Percentiles rank a stretch among this genome's conserved stretches.
These are phyloP conservation scores for Lumnitzera racemosa DNA, from an alignment of 345 rosid genomes.

Conservation along the genomic window DNA sequence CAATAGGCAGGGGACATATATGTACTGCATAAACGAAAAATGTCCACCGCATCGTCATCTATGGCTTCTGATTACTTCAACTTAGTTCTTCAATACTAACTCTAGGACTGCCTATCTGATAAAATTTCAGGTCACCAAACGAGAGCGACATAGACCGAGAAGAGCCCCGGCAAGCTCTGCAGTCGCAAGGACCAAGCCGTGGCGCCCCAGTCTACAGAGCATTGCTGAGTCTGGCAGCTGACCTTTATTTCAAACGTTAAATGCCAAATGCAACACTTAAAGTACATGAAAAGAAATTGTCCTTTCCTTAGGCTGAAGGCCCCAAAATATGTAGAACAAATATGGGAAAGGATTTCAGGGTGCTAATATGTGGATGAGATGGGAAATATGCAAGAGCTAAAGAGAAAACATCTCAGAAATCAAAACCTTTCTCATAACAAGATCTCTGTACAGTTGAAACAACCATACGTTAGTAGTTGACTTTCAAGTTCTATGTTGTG, in stretches of 20 bases:
- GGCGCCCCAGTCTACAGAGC: conserved; percentile 87
- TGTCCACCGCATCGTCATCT: no score
- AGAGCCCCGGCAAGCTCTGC: conserved; percentile 31
- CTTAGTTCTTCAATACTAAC: neutral
- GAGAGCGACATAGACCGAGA: conserved; percentile 44
- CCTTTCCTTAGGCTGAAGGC: neutral
- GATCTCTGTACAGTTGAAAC: conserved; percentile 29
- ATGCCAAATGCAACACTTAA: conserved; percentile 5
- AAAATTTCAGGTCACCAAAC: conserved; percentile 35
- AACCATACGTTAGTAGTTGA: no score
- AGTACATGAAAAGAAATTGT: neutral
- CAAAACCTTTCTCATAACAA: conserved; percentile 20
- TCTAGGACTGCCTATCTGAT: neutral
- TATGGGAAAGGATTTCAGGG: conserved; percentile 8
- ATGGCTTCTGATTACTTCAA: no score
- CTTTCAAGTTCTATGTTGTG: no score
- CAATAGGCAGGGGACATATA: no score
- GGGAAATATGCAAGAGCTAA: conserved; percentile 3
- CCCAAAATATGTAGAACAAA: conserved; percentile 7
- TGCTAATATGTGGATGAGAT: no score
- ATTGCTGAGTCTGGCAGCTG: conserved; percentile 66
- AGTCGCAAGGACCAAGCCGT: conserved; percentile 48
- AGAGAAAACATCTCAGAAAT: conserved; percentile 10
- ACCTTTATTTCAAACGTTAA: conserved; percentile 11
- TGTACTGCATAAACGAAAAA: no score